A percentile compares a stretch with the other conserved stretches of the same genome.
These are phyloP conservation scores for Raphanus hybrid DNA, from an alignment of 441 rosid genomes.

Conservation along the genomic window DNA sequence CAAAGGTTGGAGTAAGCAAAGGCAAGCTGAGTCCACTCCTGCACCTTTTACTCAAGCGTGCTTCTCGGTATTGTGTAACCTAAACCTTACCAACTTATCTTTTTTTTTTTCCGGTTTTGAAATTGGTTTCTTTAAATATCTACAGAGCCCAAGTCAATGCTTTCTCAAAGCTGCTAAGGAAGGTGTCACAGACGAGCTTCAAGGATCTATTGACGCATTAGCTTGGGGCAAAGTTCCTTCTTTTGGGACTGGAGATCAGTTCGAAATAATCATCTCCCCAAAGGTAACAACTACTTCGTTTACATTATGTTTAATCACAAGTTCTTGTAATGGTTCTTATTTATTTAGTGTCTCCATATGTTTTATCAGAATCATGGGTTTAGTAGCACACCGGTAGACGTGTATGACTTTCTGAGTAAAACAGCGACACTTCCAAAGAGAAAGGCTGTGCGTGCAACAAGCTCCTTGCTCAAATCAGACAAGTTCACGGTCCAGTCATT, in stretches of 20 bases:
- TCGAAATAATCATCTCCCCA: constrained; percentile 69
- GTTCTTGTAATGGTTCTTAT: constrained; percentile 7
- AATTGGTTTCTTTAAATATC: background rate
- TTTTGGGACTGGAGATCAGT: constrained; percentile 81
- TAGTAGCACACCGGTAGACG: constrained; percentile 55
- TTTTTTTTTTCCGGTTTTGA: background rate
- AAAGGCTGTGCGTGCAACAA: constrained; percentile 18
- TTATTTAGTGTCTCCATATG: background rate
- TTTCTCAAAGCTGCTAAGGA: constrained; percentile 94
- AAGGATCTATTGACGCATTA: constrained; percentile 84
- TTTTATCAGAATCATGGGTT: constrained; percentile 57
- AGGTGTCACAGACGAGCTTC: constrained; percentile 72
- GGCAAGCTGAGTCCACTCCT: constrained; percentile 61
- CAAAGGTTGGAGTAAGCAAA: constrained; percentile 73
- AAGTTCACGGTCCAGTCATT: constrained; percentile 44
- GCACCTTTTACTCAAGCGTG: constrained; percentile 94
- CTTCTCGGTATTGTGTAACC: constrained; percentile 62
- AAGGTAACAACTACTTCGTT: constrained; percentile 51
- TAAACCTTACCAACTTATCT: background rate
- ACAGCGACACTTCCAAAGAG: constrained; percentile 43
- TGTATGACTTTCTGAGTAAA: constrained; percentile 59
- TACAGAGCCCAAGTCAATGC: constrained; percentile 83
- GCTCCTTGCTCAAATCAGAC: constrained; percentile 45
- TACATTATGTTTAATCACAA: constrained; percentile 6
- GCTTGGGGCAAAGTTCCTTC: constrained; percentile 89